Conservation (phyloP, 164 flowering plant genomes). For the Echeveria elegans region DNA sequence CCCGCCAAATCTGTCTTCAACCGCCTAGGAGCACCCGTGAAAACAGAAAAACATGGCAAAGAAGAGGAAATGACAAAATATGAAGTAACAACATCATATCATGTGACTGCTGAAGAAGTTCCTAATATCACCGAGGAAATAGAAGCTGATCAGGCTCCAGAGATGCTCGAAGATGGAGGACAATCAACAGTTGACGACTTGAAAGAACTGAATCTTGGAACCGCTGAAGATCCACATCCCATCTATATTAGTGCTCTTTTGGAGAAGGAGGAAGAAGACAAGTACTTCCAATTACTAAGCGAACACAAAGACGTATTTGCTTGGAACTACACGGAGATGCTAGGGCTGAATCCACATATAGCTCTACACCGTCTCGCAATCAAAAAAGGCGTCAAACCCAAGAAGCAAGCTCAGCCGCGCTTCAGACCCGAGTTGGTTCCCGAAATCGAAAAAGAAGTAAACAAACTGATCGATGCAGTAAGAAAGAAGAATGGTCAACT, state of each 20-base stretch:
- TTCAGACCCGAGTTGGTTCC: constrained; percentile 4
- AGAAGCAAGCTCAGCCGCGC: background rate
- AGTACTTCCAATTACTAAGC: background rate
- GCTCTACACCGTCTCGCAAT: background rate
- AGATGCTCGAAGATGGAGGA: background rate
- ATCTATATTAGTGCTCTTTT: background rate
- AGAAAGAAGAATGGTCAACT: constrained; percentile 3
- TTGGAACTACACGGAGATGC: background rate
- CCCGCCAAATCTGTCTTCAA: background rate
- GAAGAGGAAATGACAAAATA: too few relatives aligned
- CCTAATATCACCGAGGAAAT: background rate
- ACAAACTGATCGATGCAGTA: constrained; percentile 1
- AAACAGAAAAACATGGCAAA: background rate
- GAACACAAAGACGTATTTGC: background rate
- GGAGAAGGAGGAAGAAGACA: background rate
- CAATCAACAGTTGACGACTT: background rate
- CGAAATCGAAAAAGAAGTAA: background rate
- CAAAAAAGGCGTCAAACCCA: background rate
- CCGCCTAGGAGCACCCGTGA: background rate
- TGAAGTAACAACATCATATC: background rate
- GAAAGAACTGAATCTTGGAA: background rate
- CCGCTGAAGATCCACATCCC: background rate
- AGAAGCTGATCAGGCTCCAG: background rate
- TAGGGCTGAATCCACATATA: background rate
- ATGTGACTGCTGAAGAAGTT: background rate